A percentile compares a stretch with the other conserved stretches of the same genome.
phyloP scores from a whole-genome alignment of 352 stramenopile genomes.

The Pythium plurisporium region DNA sequence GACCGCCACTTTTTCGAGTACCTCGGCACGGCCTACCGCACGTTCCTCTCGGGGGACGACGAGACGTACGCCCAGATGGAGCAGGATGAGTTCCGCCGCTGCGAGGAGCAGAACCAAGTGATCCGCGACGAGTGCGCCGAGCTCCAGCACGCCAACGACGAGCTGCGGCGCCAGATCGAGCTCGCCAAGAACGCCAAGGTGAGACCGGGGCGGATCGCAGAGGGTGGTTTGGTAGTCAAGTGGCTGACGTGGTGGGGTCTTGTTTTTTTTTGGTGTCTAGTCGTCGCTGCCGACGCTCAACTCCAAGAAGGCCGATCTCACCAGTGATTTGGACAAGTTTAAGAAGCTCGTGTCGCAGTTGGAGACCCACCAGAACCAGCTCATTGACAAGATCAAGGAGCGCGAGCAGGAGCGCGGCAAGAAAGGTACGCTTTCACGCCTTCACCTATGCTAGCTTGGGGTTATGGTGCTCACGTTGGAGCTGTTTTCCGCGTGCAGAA shows the following conservation, averaged over 20 bases:
- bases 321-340: constrained; percentile 92
- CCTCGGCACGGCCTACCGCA: constrained; percentile 87
- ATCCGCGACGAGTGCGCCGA: constrained; percentile 49
- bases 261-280: background rate
- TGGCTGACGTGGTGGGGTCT: too few species aligned
- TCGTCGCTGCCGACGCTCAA: constrained; percentile 72
- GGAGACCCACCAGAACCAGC: constrained; percentile 59
- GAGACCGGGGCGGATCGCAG: background rate
- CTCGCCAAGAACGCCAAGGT: constrained; percentile 71
- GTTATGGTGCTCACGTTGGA: too few species aligned
- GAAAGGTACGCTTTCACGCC: constrained; percentile 55
- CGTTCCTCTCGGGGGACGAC: constrained; percentile 94
- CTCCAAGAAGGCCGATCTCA: constrained; percentile 83
- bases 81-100: constrained; percentile 54
- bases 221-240: too few species aligned
- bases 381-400: constrained; percentile 88
- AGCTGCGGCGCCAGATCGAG: constrained; percentile 60
- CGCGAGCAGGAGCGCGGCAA: constrained; percentile 62
- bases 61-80: constrained; percentile 87
- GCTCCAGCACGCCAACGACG: constrained; percentile 46
- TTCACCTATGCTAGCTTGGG: too few species aligned
- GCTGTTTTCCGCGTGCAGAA: constrained; percentile 35
- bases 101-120: constrained; percentile 48
- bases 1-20: constrained; percentile 95
- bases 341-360: constrained; percentile 82